phyloP scores from a whole-genome alignment of 352 stramenopile species.

The Phytophthora gonapodyides region DNA sequence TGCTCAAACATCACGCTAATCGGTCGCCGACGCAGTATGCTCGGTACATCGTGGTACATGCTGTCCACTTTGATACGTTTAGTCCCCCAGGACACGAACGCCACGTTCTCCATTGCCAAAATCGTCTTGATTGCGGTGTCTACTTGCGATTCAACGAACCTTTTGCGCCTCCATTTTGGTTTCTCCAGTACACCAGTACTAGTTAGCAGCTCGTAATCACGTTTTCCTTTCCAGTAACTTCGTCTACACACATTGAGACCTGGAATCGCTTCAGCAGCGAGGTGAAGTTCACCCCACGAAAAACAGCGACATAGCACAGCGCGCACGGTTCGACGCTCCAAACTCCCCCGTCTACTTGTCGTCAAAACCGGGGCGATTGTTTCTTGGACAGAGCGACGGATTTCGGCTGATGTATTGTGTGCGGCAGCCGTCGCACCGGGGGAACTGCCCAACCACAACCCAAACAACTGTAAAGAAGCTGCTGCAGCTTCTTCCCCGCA shows the following conservation, averaged over 20 bases:
- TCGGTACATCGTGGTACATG: background rate
- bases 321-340: background rate
- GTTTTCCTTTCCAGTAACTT: conserved; percentile 8
- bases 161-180: background rate
- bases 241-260: background rate
- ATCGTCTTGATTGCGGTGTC: conserved; percentile 3
- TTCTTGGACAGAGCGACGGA: no score
- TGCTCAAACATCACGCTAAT: conserved; percentile 13
- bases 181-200: background rate
- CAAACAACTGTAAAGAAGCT: conserved; percentile 1
- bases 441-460: conserved; percentile 3
- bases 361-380: background rate
- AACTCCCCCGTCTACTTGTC: background rate
- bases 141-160: background rate
- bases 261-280: background rate
- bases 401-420: no score
- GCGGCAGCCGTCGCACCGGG: no score
- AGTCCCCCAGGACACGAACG: conserved; percentile 6
- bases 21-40: background rate
- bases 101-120: conserved; percentile 4
- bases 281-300: background rate
- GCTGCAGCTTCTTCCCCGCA: background rate
- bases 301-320: background rate
- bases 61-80: conserved; percentile 6
- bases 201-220: conserved; percentile 1